These are phyloP conservation scores for Ceratocystiopsis brevicomis DNA, from an alignment of 2,329 filamentous ascomycete genomes.

Conservation along the genomic window DNA sequence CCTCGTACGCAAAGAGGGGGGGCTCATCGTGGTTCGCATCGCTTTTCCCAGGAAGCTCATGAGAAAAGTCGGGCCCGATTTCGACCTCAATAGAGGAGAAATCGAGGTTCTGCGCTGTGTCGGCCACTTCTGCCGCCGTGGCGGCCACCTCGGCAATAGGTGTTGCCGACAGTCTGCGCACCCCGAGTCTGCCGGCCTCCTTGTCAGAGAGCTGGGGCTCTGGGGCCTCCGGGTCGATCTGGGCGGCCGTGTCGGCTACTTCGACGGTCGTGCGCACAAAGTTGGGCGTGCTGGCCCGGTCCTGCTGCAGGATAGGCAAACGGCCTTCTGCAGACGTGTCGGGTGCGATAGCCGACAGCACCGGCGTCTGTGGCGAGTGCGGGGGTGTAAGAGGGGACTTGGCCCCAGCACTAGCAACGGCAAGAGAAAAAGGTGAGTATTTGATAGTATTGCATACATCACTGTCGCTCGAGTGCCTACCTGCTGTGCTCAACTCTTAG, in stretches of 20 bases:
- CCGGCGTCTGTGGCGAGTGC: too few species aligned
- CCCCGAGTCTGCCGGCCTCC: conserved; percentile 16
- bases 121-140: conserved; percentile 26
- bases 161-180: conserved; percentile 18
- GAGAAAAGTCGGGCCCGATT: conserved; percentile 7
- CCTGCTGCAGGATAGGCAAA: conserved; percentile 1
- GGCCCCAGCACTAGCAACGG: not conserved
- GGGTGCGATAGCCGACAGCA: not conserved
- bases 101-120: conserved; percentile 22
- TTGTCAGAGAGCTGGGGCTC: conserved; percentile 16
- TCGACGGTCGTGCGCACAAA: conserved; percentile 15
- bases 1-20: conserved; percentile 29
- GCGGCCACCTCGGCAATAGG: conserved; percentile 23
- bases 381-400: not conserved
- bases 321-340: not conserved
- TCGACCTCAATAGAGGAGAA: conserved; percentile 4
- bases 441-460: too few species aligned
- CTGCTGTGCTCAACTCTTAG: conserved; percentile 15
- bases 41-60: conserved; percentile 5
- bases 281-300: conserved; percentile 11
- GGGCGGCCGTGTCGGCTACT: conserved; percentile 17
- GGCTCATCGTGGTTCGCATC: conserved; percentile 11
- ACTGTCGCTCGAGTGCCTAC: not conserved
- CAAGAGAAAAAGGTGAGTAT: not conserved
- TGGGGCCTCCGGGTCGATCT: conserved; percentile 14